These are phyloP conservation scores for Monosporascus sp. DNA, from an alignment of 2,329 filamentous ascomycete species.

Conservation along the genomic window DNA sequence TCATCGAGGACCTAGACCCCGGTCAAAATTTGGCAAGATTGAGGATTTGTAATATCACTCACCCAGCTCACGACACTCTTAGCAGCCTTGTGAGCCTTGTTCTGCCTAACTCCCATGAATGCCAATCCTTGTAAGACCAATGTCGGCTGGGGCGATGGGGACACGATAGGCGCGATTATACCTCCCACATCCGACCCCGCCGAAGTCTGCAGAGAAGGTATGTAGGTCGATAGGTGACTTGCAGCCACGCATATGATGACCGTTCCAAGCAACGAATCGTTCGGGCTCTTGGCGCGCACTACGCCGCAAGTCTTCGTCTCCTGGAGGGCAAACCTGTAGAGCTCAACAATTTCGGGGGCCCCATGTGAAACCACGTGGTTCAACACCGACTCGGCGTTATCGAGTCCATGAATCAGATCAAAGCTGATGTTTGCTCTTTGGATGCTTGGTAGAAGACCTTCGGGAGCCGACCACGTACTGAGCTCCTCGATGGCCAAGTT, in stretches of 20 bases:
- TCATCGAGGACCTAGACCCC: constrained; percentile 30
- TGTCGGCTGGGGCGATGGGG: constrained; percentile 61
- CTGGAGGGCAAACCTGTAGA: constrained; percentile 71
- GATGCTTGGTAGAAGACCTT: constrained; percentile 70
- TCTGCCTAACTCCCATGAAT: constrained; percentile 75
- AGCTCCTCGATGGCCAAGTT: constrained; percentile 73
- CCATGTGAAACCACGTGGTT: constrained; percentile 70
- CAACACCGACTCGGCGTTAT: constrained; percentile 69
- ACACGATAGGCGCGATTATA: constrained; percentile 75
- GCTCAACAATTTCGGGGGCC: constrained; percentile 71
- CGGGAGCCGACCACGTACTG: constrained; percentile 68
- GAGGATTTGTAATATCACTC: constrained; percentile 31
- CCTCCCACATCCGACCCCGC: constrained; percentile 60
- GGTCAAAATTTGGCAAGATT: constrained; percentile 11
- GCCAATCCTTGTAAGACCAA: constrained; percentile 72
- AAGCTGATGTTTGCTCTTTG: constrained; percentile 71
- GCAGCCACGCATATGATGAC: constrained; percentile 73
- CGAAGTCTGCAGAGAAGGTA: constrained; percentile 62
- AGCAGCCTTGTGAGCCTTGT: constrained; percentile 70
- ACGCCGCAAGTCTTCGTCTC: constrained; percentile 72
- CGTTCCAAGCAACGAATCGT: constrained; percentile 68
- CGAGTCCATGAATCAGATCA: constrained; percentile 75
- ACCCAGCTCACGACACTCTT: constrained; percentile 78
- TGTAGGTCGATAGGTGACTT: constrained; percentile 62
- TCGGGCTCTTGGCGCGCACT: constrained; percentile 70